Base-by-base conservation (phyloP, 106 monocot species). In the Acorus calamus region DNA sequence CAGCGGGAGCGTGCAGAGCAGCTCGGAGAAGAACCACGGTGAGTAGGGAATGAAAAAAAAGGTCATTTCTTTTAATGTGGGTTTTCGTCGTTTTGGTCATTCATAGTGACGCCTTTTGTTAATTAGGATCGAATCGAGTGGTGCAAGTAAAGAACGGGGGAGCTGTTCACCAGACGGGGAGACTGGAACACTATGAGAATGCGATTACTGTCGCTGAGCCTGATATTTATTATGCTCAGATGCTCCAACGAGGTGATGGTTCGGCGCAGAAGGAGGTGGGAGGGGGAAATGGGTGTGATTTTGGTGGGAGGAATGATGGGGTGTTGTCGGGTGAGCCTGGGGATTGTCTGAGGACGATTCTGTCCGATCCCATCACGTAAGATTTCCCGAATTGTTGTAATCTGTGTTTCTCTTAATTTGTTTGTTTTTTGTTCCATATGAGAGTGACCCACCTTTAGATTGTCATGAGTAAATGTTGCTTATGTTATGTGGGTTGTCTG, bases 301-400 rank as follows among this genome's bases (percentile, higher is more conserved):
- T 73, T 49, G 56, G 75, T 66, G 73, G 75, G 8, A 75, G 80
- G 64, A 80, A 57, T 59, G 76, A 80, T 9, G 49, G 8, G 42
- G 55, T 43, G 3, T 45, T 65, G 6, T 11, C 64, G 7, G 60
- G 48, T 66, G 69, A 81, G 56, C 50, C 57, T 51, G 80, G 75
- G 70, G 86, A 86, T 44, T 71, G 73, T 51, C 55, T 91, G 47
- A 78, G 90, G 68, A 73, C 63, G 8, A 86, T 83, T 54, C 74
- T 91, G 10, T 80, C 80, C 1, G 90, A 91, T 71, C 86, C 90
- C 47, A 43, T 86, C 60, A 91, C 83, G 90, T 91, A 65, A 86
- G 90, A 78, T 70, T 60, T 53, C 11, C 0, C 2, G 11, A n/a
- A 14, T 6, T 9, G n/a, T 47, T 46, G 51, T 12, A 7, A 14